Percentiles rank a stretch among this genome's conserved stretches.
Conservation (phyloP, 345 rosid species). For the Chamaenerion angustifolium region DNA sequence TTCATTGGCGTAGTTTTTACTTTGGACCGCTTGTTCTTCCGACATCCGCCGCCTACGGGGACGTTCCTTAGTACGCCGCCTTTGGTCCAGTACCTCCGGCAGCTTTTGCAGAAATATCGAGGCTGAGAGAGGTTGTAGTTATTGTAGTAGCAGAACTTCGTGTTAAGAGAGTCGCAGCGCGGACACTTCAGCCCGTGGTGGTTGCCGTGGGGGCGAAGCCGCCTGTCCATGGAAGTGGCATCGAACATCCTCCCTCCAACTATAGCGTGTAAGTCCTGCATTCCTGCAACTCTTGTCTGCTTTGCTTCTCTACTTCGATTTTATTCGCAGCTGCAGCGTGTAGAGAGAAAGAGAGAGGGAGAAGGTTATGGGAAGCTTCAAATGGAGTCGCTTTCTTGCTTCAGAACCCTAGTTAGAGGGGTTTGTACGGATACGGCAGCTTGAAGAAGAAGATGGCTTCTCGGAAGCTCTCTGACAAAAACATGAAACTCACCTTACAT, state of each 20-base stretch:
- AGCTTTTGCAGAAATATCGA: conserved; percentile 5
- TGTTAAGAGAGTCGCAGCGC: conserved; percentile 3
- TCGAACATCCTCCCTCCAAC: background rate
- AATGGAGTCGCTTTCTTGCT: too few relatives aligned
- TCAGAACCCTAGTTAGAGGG: too few relatives aligned
- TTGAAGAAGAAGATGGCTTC: background rate
- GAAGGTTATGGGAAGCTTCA: too few relatives aligned
- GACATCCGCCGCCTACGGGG: conserved; percentile 7
- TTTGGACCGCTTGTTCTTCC: conserved; percentile 7
- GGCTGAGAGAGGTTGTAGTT: conserved; percentile 9
- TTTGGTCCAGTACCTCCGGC: conserved; percentile 7
- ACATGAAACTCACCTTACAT: background rate
- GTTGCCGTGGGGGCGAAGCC: conserved; percentile 3
- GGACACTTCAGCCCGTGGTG: conserved; percentile 1
- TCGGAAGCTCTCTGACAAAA: background rate
- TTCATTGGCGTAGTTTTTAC: background rate
- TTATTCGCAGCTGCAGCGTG: too few relatives aligned
- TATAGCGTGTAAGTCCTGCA: conserved; percentile 1
- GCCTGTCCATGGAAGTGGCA: conserved; percentile 1
- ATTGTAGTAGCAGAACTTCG: conserved; percentile 7
- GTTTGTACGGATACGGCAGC: too few relatives aligned
- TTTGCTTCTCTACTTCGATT: too few relatives aligned
- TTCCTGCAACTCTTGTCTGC: background rate
- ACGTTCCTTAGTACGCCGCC: conserved; percentile 8
- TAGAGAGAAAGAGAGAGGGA: too few relatives aligned